A percentile compares a stretch with the other conserved stretches of the same genome.
These are phyloP conservation scores for Pseudonitzschia delicatissima DNA, from an alignment of 108 stramenopile genomes.

Conservation along the genomic window DNA sequence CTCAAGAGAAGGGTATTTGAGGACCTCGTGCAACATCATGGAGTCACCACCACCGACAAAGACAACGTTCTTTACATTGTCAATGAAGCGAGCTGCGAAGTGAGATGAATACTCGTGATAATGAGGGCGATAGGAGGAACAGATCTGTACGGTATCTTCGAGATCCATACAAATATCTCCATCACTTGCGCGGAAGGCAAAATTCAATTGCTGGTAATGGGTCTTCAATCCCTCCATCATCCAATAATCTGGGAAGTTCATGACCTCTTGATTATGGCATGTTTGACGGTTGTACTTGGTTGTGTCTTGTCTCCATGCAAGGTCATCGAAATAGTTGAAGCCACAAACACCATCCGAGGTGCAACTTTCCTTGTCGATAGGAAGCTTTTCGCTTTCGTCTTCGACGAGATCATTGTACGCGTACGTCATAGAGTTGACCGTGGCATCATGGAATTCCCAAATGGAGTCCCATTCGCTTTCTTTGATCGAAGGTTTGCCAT, in stretches of 20 bases:
- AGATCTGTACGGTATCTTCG: constrained; percentile 64
- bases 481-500: constrained; percentile 48
- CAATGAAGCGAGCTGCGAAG: constrained; percentile 66
- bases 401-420: constrained; percentile 19
- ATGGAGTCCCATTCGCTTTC: constrained; percentile 25
- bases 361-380: not conserved
- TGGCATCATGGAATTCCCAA: constrained; percentile 28
- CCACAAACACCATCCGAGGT: not conserved
- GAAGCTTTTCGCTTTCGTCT: constrained; percentile 14
- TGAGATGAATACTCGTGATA: constrained; percentile 76
- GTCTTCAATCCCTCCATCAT: constrained; percentile 18
- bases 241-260: constrained; percentile 15
- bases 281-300: constrained; percentile 23
- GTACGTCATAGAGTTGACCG: constrained; percentile 18
- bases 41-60: constrained; percentile 83
- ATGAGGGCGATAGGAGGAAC: constrained; percentile 69
- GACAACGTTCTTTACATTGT: constrained; percentile 59
- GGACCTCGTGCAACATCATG: constrained; percentile 71
- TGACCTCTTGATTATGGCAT: constrained; percentile 19
- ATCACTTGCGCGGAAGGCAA: not conserved
- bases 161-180: constrained; percentile 67
- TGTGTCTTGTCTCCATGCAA: constrained; percentile 18
- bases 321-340: constrained; percentile 15
- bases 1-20: constrained; percentile 78
- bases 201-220: constrained; percentile 21